Evolutionary conservation across 305 asterid species (phyloP), one percentile per base, ranked within the genome.

Genomic region (Solanum hybrid): DNA sequence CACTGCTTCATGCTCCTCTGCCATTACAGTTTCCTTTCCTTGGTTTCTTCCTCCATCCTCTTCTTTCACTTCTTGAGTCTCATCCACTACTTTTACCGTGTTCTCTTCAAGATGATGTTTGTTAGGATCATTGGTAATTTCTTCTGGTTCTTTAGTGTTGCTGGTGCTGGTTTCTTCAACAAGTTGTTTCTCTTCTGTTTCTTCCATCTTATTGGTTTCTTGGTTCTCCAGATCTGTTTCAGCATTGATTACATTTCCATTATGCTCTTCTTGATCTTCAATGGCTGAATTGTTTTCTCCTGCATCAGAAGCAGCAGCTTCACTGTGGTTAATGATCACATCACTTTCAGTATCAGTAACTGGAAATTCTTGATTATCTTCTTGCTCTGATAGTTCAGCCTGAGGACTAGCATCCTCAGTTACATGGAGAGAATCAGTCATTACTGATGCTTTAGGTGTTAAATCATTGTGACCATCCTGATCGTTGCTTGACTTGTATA

Each of bases 221-320:
- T 89, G 91, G 39, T 90, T 92, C 6, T 64, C 94, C 87, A 42
- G 28, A 29, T 26, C 33, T 80, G n/a, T 88, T 81, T 92, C 93
- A 29, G 77, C 42, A 18, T 86, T 76, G 82, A 86, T 89, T 91
- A 74, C 91, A 86, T 82, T 35, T 91, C 69, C 36, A 78, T 46
- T 5, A 31, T 18, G 88, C 75, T 85, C 46, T 85, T 85, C 88
- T 57, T 33, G 76, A 57, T 31, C 88, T 57, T 57, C 76, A 29
- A 57, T 57, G 40, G 20, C 40, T 29, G 74, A 51, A 18, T 29
- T 46, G 40, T 83, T 16, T 83, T 83, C 87, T 83, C 73, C 87
- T 46, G 87, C 73, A 83, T 83, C 39, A 18, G 74, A 8, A 31
- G 29, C 88, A 11, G 75, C 75, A 51, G 42, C 36, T 85, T 11